Evolutionary conservation across 2,329 filamentous ascomycete genomes (phyloP).

Genomic region (Amesomyces nigricolor): DNA sequence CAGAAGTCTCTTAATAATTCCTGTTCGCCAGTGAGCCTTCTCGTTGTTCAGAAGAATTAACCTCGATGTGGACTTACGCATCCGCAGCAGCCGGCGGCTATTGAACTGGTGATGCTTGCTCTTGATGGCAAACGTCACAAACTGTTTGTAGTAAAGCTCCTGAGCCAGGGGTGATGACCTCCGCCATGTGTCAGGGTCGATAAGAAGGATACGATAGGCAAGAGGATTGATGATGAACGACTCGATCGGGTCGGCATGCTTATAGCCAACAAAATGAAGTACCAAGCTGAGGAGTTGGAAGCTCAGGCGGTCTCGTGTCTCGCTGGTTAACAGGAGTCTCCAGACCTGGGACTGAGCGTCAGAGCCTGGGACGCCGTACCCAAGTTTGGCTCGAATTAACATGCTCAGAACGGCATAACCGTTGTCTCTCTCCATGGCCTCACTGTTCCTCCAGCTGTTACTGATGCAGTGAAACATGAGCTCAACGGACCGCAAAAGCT

Average conservation of each 20-base stretch:
- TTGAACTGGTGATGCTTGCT: constrained; percentile 95
- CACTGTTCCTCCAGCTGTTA: constrained; percentile 93
- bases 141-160: constrained; percentile 88
- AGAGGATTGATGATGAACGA: constrained; percentile 95
- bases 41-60: neutral
- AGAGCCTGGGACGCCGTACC: constrained; percentile 40
- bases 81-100: constrained; percentile 74
- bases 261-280: constrained; percentile 83
- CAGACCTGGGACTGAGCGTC: constrained; percentile 30
- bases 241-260: constrained; percentile 69
- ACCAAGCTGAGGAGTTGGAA: constrained; percentile 69
- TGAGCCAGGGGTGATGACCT: constrained; percentile 71
- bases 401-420: constrained; percentile 85
- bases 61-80: constrained; percentile 58
- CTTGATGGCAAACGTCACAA: constrained; percentile 77
- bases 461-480: constrained; percentile 81
- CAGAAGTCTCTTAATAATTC: constrained; percentile 82
- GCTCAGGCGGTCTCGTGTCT: constrained; percentile 51
- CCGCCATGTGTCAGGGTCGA: constrained; percentile 92
- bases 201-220: constrained; percentile 84
- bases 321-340: constrained; percentile 43
- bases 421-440: constrained; percentile 94
- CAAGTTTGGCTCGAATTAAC: constrained; percentile 77
- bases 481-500: constrained; percentile 70
- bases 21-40: constrained; percentile 39